Percentiles rank a stretch among this genome's conserved stretches.
Evolutionary conservation across 176 grass and related monocot genomes (phyloP).

Genomic region (Triticum timopheevii): DNA sequence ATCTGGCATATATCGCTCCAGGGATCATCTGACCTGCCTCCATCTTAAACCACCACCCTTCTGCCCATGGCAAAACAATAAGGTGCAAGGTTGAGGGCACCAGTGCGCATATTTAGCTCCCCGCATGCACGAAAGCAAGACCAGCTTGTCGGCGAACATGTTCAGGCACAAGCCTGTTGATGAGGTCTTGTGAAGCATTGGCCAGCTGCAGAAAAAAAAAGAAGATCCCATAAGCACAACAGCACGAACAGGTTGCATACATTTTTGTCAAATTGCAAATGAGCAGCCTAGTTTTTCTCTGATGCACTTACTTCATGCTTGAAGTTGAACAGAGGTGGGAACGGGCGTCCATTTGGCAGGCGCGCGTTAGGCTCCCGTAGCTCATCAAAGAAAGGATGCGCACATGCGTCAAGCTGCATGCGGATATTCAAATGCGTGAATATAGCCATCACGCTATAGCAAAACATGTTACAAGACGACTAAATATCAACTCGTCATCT

Average conservation of each 20-base stretch:
- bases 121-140: slow-evolving; percentile 39
- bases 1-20: neutral
- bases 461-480: neutral
- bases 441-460: neutral
- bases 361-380: slow-evolving; percentile 55
- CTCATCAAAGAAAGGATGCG: slow-evolving; percentile 71
- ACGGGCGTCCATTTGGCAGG: slow-evolving; percentile 56
- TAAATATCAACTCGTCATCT: neutral
- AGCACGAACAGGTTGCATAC: neutral
- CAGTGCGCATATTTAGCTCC: slow-evolving; percentile 3
- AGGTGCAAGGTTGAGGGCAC: neutral
- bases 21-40: neutral
- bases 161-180: slow-evolving; percentile 55
- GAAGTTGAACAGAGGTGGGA: slow-evolving; percentile 63
- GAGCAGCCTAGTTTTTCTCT: neutral
- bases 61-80: neutral
- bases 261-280: neutral
- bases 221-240: slow-evolving; percentile 15
- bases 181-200: slow-evolving; percentile 50
- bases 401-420: slow-evolving; percentile 65
- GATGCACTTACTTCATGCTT: slow-evolving; percentile 62
- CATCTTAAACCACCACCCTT: neutral
- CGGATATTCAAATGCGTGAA: slow-evolving; percentile 26
- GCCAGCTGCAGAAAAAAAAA: slow-evolving; percentile 43
- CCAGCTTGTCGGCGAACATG: slow-evolving; percentile 53